phyloP scores from a whole-genome alignment of 2,329 filamentous ascomycete species.

The Stagonosporopsis cucurbitacearum region DNA sequence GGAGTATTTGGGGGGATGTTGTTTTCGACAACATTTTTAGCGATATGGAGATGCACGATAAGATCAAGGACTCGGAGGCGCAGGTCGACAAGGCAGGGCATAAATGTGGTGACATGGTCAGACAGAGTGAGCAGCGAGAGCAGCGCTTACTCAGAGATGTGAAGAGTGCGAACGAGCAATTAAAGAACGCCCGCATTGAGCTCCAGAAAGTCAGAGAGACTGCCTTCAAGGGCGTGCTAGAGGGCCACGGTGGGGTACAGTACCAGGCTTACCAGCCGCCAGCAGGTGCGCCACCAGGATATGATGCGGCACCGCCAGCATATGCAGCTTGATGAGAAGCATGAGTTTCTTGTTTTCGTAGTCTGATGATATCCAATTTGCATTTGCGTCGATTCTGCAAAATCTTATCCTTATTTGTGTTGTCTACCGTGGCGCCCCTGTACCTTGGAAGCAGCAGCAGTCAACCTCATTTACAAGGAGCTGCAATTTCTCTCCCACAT shows the following conservation, averaged over 20 bases:
- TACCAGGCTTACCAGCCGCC: conserved; percentile 6
- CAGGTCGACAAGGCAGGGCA: conserved; percentile 37
- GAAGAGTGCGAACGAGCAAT: conserved; percentile 40
- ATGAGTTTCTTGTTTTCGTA: not conserved
- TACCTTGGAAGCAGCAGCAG: not conserved
- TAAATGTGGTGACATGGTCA: conserved; percentile 44
- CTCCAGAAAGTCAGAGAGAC: conserved; percentile 55
- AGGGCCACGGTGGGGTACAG: conserved; percentile 8
- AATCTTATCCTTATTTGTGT: not conserved
- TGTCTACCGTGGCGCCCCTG: not conserved
- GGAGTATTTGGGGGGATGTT: conserved; percentile 58
- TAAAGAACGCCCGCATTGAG: conserved; percentile 40
- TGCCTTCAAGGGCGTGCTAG: conserved; percentile 49
- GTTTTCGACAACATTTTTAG: conserved; percentile 64
- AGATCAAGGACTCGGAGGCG: conserved; percentile 55
- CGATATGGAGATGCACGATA: conserved; percentile 60
- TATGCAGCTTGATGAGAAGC: not conserved
- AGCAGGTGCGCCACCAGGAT: conserved; percentile 1
- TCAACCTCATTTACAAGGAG: not conserved
- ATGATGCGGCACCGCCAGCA: conserved; percentile 11
- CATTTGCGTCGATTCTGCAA: not conserved
- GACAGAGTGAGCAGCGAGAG: conserved; percentile 40
- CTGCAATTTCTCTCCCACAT: not conserved
- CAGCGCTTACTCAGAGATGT: conserved; percentile 33
- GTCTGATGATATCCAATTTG: not conserved